A percentile compares a stretch with the other conserved stretches of the same genome.
phyloP scores from a whole-genome alignment of 2,329 filamentous ascomycete genomes.

The Sordariomycetes sp. region DNA sequence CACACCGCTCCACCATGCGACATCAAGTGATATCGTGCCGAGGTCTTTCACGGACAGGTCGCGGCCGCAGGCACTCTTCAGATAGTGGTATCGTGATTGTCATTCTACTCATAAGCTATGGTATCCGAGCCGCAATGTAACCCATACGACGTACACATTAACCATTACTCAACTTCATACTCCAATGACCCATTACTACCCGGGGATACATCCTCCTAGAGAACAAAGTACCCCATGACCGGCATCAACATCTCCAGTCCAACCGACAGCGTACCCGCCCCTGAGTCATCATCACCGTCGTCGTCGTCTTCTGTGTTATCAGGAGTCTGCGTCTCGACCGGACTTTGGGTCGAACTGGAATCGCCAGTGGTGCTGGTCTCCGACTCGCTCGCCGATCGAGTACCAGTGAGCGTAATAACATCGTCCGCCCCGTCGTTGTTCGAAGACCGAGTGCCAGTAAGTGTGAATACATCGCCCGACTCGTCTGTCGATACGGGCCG shows the following conservation, averaged over 20 bases:
- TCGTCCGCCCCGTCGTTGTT: background rate
- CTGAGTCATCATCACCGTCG: background rate
- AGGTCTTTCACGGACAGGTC: too few relatives aligned
- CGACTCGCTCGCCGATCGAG: too few relatives aligned
- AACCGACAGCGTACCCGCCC: background rate
- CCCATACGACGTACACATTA: background rate
- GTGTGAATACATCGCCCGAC: background rate
- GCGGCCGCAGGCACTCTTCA: too few relatives aligned
- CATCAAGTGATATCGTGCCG: too few relatives aligned
- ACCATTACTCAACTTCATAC: background rate
- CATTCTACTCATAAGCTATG: too few relatives aligned
- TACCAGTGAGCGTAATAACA: too few relatives aligned
- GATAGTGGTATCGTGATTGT: too few relatives aligned
- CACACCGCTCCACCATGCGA: too few relatives aligned
- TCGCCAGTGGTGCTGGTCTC: background rate
- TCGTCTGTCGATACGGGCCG: background rate
- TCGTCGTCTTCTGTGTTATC: background rate
- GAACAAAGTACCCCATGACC: background rate
- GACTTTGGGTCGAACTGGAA: background rate
- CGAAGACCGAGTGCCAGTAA: background rate
- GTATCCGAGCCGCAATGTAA: background rate
- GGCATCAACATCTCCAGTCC: background rate
- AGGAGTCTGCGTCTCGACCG: background rate
- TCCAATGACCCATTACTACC: background rate
- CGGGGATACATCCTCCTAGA: background rate